Evolutionary conservation across 306 rosid genomes (phyloP), one percentile per base, ranked within the genome.

Genomic region (Dalbergia cultrata): DNA sequence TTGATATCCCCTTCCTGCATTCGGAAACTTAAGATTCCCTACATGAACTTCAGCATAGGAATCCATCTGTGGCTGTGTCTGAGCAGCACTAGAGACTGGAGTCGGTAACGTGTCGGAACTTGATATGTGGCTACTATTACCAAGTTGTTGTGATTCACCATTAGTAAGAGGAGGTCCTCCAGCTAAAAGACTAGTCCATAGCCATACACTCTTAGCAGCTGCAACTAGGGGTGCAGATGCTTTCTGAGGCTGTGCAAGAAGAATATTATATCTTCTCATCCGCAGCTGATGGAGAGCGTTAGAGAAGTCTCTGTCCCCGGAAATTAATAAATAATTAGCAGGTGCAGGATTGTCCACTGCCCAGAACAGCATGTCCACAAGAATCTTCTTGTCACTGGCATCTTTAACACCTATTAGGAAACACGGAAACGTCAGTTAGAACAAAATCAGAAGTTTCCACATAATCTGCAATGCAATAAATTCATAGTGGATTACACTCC

Each of bases 331-430:
- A 80, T 89, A 94, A 78, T 92, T 94, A 13, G 95, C 97, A 43
- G 98, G 98, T 6, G 98, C 97, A 13, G 97, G 89, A 77, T 94
- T 94, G 78, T 94, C 98, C 80, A 94, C 97, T 9, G 98, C 98
- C 98, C 98, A 94, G 52, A 94, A 92, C 74, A 94, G 74, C 98
- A 94, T 94, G 73, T 94, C 98, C 4, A 94, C 98, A 35, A 94
- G 89, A 77, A 94, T 94, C 86, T 94, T 94, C 90, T 94, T 92
- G 68, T 94, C 98, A 37, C 97, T 94, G 10, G 98, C 97, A 22
- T 94, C 98, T 74, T 94, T 94, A 77, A 92, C 95, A 22, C 97
- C 98, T 94, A 82, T 65, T 13, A 56, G 62, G 61, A 34, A 21
- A 34, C 14, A 67, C 11, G 47, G 16, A 52, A 37, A 63, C 3